Evolutionary conservation across 805 yeast genomes (phyloP), one percentile per base, ranked within the genome.

Genomic region (Ogataea zsoltii): DNA sequence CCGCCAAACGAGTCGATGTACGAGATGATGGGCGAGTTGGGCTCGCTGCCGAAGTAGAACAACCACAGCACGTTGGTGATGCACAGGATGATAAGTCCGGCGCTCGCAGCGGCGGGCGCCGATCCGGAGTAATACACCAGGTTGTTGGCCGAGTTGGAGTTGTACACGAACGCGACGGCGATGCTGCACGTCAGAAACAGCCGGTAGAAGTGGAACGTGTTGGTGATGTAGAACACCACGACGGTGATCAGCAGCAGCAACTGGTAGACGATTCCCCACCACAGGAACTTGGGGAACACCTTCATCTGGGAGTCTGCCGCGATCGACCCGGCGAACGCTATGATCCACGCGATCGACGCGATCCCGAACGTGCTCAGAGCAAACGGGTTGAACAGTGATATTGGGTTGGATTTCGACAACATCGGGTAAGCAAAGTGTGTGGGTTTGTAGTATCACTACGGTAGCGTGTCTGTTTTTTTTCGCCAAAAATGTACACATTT

Each of bases 241-340:
- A 78, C 73, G 16, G 72, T 62, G 4, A 80, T 55, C 16, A 86
- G 74, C 33, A 88, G 54, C 25, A 88, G 50, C 16, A 90, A 70
- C 66, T 92, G 83, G 61, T 80, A 94, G 2, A 86, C 91, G 5
- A 94, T 65, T 1, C 96, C 96, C 99, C 99, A 94, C 99, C 99
- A 92, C 3, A 94, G 80, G 66, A 92, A 86, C 53, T 80, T 79
- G 1, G 97, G 97, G 61, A 85, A 88, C 5, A 66, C 53, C 13
- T 67, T 25, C 7, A 54, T 35, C 16, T 51, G 64, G 15, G 65
- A 62, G 14, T 72, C 72, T 6, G 80, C 63, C 1, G 86, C 82
- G 15, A 87, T 81, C 13, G 96, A 87, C 2, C 97, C 97, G 2
- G 85, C 95, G 44, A 94, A 75, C 9, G 96, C 88, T 41, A 94